Base-by-base conservation (phyloP, 108 stramenopile species). In the Licmophora abbreviata region DNA sequence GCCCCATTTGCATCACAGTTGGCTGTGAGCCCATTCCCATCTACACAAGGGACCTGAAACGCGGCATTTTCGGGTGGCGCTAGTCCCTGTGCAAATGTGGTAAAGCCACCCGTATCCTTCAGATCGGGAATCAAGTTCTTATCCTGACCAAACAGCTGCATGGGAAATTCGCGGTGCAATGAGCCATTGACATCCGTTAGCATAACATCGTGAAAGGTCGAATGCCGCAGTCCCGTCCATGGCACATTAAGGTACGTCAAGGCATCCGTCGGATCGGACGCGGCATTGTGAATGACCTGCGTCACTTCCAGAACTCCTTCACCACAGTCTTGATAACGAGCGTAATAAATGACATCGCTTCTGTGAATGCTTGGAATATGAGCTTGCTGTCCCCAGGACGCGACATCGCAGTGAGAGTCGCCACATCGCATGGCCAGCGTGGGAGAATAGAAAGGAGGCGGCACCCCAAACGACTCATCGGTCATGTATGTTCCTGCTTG, bases 401-500 rank as follows among this genome's bases (percentile, higher is more conserved):
- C 49, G 15, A 33, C 31, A 20, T n/a, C 4, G 22, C 49, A 51
- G 22, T 32, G 30, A 3, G 2, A 1, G 3, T 12, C 5, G 20
- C 12, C 4, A 22, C 49, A 51, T 20, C 34, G 30, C n/a, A 30
- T 4, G 2, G 49, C 49, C 1, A 51, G 4, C 18, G 28, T 51
- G 2, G 49, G 49, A 29, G 49, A 51, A 10, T 51, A 51, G 28
- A 51, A 51, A 12, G 29, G 29, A 18, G 12, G 15, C n/a, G 45
- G 45, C 3, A 17, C 14, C 18, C 17, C 22, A 20, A 6, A 51
- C 31, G 4, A 3, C n/a, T 15, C 20, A 22, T 51, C 49, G 12
- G n/a, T 51, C 31, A 20, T 30, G 29, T 51, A 51, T 3, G 32
- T 17, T 9, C 49, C 49, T 2, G 49, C 49, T 22, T 51, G 49